Percentiles rank a stretch among this genome's conserved stretches.
phyloP scores from a whole-genome alignment of 306 rosid species.

The Prunus salicina region DNA sequence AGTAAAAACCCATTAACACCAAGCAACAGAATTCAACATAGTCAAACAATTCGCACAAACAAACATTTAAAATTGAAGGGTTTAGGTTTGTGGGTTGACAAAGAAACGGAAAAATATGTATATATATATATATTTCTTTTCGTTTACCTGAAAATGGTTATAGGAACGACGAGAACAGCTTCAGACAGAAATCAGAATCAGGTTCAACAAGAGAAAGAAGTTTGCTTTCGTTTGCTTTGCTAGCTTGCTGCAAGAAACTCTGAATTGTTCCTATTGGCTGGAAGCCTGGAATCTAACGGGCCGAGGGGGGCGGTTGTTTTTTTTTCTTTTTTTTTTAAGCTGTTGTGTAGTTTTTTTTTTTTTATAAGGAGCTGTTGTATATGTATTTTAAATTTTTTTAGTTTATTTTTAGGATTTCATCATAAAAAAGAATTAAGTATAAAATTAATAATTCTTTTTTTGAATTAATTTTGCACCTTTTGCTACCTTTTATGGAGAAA shows the following conservation, averaged over 20 bases:
- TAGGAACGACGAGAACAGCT: background rate
- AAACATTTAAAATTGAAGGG: background rate
- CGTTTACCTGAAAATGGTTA: background rate
- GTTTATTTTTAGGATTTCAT: background rate
- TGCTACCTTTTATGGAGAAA: no score
- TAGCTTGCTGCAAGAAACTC: background rate
- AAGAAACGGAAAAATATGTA: no score
- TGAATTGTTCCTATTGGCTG: background rate
- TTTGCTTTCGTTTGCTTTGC: background rate
- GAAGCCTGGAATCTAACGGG: background rate
- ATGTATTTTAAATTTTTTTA: background rate
- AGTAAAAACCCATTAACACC: conserved; percentile 1
- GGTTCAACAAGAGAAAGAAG: background rate
- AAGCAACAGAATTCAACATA: background rate
- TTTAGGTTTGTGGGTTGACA: background rate
- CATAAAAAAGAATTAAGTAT: no score
- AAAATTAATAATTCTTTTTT: no score
- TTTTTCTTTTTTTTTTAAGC: background rate
- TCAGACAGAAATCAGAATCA: background rate
- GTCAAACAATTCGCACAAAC: background rate
- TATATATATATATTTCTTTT: no score
- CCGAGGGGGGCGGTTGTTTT: background rate
- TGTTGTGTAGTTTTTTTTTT: no score
- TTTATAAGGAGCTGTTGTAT: no score
- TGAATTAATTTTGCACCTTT: no score